A percentile compares a stretch with the other conserved stretches of the same genome.
These are phyloP conservation scores for Dichomitus squalens DNA, from an alignment of 1,284 basidiomycete genomes.

Conservation along the genomic window DNA sequence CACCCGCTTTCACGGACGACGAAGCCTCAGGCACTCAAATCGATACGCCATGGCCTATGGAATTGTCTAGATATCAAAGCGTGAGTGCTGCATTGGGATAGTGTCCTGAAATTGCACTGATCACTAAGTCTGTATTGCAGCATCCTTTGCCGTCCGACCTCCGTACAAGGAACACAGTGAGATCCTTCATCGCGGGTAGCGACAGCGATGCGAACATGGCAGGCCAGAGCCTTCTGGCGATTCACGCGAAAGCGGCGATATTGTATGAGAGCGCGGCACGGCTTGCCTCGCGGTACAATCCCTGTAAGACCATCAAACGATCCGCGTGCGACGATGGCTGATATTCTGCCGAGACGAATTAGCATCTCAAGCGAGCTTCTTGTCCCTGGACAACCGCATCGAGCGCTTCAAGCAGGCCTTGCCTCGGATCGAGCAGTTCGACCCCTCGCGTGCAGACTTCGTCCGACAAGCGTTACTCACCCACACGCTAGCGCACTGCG, in stretches of 20 bases:
- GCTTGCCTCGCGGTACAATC: slow-evolving; percentile 29
- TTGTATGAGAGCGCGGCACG: slow-evolving; percentile 38
- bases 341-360: slow-evolving; percentile 19
- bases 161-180: slow-evolving; percentile 31
- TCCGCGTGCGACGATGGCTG: not conserved
- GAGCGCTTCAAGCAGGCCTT: slow-evolving; percentile 31
- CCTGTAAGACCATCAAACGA: slow-evolving; percentile 24
- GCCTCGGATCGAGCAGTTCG: slow-evolving; percentile 23
- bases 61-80: slow-evolving; percentile 35
- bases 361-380: slow-evolving; percentile 30
- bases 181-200: slow-evolving; percentile 34
- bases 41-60: slow-evolving; percentile 46
- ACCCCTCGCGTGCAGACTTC: slow-evolving; percentile 17
- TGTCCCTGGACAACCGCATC: slow-evolving; percentile 33
- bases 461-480: slow-evolving; percentile 34
- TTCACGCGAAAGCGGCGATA: slow-evolving; percentile 41
- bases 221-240: slow-evolving; percentile 31
- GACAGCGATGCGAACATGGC: slow-evolving; percentile 21
- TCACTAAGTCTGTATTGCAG: slow-evolving; percentile 1
- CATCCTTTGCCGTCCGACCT: slow-evolving; percentile 26
- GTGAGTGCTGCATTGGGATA: slow-evolving; percentile 17
- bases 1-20: slow-evolving; percentile 36
- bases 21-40: slow-evolving; percentile 34
- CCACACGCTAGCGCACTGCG: slow-evolving; percentile 37
- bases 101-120: not conserved